Evolutionary conservation across 1,284 basidiomycete species (phyloP).

Genomic region (Cutaneotrichosporon sp.): DNA sequence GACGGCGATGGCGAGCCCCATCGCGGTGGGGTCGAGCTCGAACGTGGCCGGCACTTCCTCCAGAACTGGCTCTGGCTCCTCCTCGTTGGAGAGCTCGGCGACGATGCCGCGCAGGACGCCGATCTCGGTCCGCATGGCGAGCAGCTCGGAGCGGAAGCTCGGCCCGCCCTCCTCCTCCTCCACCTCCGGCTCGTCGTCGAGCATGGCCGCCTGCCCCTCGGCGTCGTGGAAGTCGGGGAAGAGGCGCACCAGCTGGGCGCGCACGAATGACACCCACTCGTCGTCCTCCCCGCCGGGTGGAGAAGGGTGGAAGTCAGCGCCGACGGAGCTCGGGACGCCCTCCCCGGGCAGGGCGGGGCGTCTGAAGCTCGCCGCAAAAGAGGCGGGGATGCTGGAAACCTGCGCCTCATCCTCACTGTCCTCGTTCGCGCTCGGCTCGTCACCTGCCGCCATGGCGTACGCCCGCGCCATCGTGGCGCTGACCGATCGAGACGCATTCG

Average conservation of each 20-base stretch:
- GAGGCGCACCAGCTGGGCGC: slow-evolving; percentile 37
- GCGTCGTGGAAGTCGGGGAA: slow-evolving; percentile 42
- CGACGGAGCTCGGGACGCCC: background rate
- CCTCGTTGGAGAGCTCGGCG: slow-evolving; percentile 28
- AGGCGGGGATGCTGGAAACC: too few species aligned
- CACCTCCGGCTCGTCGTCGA: background rate
- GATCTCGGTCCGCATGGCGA: slow-evolving; percentile 38
- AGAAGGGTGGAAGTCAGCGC: background rate
- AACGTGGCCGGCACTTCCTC: background rate
- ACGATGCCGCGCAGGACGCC: slow-evolving; percentile 38
- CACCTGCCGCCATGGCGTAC: background rate
- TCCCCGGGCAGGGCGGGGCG: too few species aligned
- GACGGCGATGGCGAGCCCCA: background rate
- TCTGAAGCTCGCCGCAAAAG: too few species aligned
- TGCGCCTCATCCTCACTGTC: background rate
- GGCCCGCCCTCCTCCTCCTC: slow-evolving; percentile 8
- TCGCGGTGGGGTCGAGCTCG: background rate
- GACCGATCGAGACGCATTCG: background rate
- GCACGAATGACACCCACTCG: slow-evolving; percentile 42
- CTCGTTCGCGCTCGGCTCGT: too few species aligned
- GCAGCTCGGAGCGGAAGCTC: slow-evolving; percentile 35
- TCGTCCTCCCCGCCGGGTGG: slow-evolving; percentile 28
- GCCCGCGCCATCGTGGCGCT: slow-evolving; percentile 7
- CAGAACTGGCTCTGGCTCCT: background rate
- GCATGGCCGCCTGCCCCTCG: slow-evolving; percentile 3